Conservation (phyloP, 345 rosid genomes). For the Eucalyptus grandis region DNA sequence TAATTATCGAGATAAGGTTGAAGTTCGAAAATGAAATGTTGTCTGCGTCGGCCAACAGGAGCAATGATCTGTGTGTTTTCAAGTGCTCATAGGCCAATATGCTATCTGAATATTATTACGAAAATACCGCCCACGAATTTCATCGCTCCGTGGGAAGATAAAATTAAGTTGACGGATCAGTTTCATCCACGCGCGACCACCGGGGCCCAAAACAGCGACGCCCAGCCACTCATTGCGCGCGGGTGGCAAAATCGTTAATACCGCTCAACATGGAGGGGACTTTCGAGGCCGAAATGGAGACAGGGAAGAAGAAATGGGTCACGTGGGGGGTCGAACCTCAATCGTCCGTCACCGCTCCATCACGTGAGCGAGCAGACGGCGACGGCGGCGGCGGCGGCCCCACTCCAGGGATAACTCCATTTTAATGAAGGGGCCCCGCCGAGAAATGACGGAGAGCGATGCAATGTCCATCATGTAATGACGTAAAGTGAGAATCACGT, state of each 20-base stretch:
- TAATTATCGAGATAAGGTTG: no score
- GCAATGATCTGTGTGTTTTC: background rate
- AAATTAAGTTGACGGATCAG: background rate
- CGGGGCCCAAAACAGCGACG: background rate
- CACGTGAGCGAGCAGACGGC: no score
- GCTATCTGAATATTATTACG: background rate
- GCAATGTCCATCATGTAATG: background rate
- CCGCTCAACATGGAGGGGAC: background rate
- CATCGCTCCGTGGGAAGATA: background rate
- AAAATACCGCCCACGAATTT: background rate
- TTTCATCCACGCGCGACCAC: background rate
- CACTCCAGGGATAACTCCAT: rapidly evolving
- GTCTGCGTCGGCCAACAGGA: no score
- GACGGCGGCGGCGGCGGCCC: background rate
- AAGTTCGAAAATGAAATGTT: no score
- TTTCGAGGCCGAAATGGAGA: background rate
- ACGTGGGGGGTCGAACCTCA: background rate
- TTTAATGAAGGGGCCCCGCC: background rate
- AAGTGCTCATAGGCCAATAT: background rate
- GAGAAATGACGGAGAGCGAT: background rate
- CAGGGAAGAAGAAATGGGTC: background rate
- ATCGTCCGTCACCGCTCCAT: background rate
- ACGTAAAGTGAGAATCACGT: rapidly evolving
- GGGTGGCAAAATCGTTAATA: background rate
- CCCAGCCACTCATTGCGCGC: background rate